Evolutionary conservation across 495 filamentous ascomycete genomes (phyloP), one percentile per base, ranked within the genome.

Genomic region (Emericellopsis terricola): DNA sequence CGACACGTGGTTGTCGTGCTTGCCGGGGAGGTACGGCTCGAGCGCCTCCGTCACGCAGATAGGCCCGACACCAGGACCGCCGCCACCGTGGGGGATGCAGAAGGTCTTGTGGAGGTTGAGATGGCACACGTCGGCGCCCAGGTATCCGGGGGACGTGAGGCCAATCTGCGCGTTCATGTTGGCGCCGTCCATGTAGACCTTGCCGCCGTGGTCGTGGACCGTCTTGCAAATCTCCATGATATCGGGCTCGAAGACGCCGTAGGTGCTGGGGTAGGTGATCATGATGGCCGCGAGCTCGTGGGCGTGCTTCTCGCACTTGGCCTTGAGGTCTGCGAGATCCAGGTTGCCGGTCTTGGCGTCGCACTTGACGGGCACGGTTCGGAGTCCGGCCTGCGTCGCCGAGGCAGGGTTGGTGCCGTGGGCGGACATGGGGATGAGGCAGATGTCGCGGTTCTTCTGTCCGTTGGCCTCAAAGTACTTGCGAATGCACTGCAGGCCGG

Each of bases 151-250:
- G 0, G 85, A 92, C 64, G 89, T 96, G 8, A 97, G 72, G 1
- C 89, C 89, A 40, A 97, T 94, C 53, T 97, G 89, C 15, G 89
- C 89, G 48, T 96, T 97, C 84, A 97, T 87, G 57, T 97, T 97
- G 34, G 89, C 89, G 36, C 89, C 89, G 55, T 97, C 89, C 89
- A 97, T 94, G 60, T 94, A 97, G 17, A 97, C 89, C 49, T 92
- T 83, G 13, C 89, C 89, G 31, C 91, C 91, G 47, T 89, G 62
- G 40, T 74, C 47, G 55, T 97, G 91, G 4, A 97, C 83, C 23
- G 91, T 62, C 26, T 80, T 60, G 50, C 84, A 93, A 10, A 75
- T 89, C 46, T 79, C 68, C 63, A 84, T 93, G 52, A 93, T 70
- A 42, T 76, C 65, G 5, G 91, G 87, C 60, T 97, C 89, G 49